phyloP scores from a whole-genome alignment of 306 rosid genomes.

The Pyrus betulifolia region DNA sequence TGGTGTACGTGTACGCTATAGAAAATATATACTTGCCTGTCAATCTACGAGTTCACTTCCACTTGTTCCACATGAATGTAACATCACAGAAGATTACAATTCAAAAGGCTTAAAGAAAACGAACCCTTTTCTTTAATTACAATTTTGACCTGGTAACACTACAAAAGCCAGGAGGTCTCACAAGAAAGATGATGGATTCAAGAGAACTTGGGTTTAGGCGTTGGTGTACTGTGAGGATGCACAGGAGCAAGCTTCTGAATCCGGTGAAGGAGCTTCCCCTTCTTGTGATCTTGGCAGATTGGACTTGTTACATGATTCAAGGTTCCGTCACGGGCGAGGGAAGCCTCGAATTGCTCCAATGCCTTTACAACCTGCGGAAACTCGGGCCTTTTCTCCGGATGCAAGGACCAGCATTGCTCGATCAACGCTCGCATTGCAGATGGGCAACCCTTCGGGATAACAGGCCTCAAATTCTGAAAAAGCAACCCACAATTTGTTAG shows the following conservation, averaged over 20 bases:
- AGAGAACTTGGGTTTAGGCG: slow-evolving; percentile 74
- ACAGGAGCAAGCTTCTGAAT: slow-evolving; percentile 81
- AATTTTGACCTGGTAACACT: slow-evolving; percentile 37
- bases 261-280: slow-evolving; percentile 72
- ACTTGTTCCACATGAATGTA: slow-evolving; percentile 16
- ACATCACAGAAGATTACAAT: slow-evolving; percentile 22
- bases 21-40: slow-evolving; percentile 22
- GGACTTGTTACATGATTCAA: slow-evolving; percentile 39
- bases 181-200: slow-evolving; percentile 29
- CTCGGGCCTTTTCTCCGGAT: slow-evolving; percentile 78
- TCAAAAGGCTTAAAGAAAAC: slow-evolving; percentile 32
- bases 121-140: slow-evolving; percentile 57
- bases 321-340: slow-evolving; percentile 63
- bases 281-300: slow-evolving; percentile 64
- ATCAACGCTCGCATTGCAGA: slow-evolving; percentile 68
- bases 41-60: slow-evolving; percentile 28
- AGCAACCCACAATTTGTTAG: not conserved
- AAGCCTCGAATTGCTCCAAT: slow-evolving; percentile 68
- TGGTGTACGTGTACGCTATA: not conserved
- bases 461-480: slow-evolving; percentile 70
- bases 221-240: slow-evolving; percentile 37
- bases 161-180: slow-evolving; percentile 40
- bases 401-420: slow-evolving; percentile 83
- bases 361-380: slow-evolving; percentile 89
- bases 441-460: slow-evolving; percentile 56